phyloP scores from a whole-genome alignment of 441 rosid genomes.

The Populus hybrid region DNA sequence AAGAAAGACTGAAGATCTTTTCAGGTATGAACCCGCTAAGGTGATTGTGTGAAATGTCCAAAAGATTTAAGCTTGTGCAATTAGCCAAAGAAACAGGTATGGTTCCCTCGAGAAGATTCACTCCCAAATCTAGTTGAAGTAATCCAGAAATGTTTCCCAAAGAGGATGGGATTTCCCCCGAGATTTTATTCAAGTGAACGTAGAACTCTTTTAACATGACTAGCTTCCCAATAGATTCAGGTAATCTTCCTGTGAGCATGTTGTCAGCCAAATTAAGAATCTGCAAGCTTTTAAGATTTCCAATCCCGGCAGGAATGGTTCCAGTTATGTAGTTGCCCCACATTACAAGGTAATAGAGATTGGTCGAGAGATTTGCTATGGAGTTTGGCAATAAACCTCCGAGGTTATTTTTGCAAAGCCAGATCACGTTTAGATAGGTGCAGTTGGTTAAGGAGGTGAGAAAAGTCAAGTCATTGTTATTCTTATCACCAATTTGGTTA shows the following conservation, averaged over 20 bases:
- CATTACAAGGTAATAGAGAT: not conserved
- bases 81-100: not conserved
- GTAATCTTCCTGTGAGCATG: not conserved
- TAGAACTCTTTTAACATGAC: not conserved
- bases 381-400: not conserved
- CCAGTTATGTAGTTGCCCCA: not conserved
- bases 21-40: not conserved
- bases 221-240: not conserved
- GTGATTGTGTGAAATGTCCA: not conserved
- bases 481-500: not conserved
- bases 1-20: not conserved
- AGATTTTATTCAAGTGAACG: not conserved
- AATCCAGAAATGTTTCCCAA: not conserved
- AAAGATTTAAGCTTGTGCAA: not conserved
- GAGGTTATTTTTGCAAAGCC: not conserved
- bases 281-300: not conserved
- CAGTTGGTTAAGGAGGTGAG: not conserved
- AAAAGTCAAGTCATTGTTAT: not conserved
- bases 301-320: not conserved
- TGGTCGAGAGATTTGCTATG: not conserved
- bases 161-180: not conserved
- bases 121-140: not conserved
- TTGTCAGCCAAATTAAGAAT: not conserved
- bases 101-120: not conserved
- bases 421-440: not conserved